Conservation (phyloP, 805 yeast genomes). For the Barnettozyma siamensis region DNA sequence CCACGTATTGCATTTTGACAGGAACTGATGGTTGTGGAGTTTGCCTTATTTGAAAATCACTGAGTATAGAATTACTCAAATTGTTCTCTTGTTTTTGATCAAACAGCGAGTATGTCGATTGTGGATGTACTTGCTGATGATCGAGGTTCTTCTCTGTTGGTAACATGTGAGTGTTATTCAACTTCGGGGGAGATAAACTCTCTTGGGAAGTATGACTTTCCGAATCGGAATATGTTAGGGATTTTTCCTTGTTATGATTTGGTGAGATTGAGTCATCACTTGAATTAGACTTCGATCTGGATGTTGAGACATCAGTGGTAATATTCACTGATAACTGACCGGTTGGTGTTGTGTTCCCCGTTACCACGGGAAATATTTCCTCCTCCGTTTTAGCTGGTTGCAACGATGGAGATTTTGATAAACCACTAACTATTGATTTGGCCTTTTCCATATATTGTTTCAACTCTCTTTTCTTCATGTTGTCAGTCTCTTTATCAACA, state of each 20-base stretch:
- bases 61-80: constrained; percentile 18
- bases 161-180: constrained; percentile 22
- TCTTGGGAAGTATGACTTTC: constrained; percentile 23
- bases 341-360: not conserved
- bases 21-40: constrained; percentile 17
- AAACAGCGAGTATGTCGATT: constrained; percentile 1
- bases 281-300: not conserved
- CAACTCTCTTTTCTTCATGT: constrained; percentile 20
- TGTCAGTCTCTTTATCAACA: constrained; percentile 20
- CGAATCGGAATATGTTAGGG: constrained; percentile 21
- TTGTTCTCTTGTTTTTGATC: constrained; percentile 1
- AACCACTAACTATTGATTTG: constrained; percentile 9
- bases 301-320: not conserved
- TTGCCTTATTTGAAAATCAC: constrained; percentile 19
- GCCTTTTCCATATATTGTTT: constrained; percentile 22
- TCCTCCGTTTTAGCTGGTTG: not conserved
- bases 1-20: constrained; percentile 12
- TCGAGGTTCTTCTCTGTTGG: constrained; percentile 18
- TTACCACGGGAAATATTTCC: not conserved
- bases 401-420: constrained; percentile 2
- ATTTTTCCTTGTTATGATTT: constrained; percentile 14
- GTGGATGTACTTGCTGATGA: not conserved
- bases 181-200: constrained; percentile 24
- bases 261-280: constrained; percentile 3
- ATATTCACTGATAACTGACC: too few species aligned